A percentile compares a stretch with the other conserved stretches of the same genome.
Conservation (phyloP, 208 protist species). For the Leishmania amazonensis region DNA sequence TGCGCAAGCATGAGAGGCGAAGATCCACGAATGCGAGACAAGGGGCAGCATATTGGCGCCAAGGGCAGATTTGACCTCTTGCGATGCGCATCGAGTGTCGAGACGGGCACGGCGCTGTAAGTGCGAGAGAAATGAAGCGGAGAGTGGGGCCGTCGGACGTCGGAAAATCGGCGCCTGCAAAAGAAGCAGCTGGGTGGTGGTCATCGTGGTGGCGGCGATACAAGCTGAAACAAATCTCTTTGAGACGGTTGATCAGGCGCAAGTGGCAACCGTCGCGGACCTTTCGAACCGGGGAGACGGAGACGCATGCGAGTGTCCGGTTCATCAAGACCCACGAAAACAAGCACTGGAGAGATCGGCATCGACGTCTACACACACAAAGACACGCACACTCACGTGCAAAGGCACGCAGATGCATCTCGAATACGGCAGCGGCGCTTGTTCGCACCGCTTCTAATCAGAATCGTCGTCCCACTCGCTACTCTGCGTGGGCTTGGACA, state of each 20-base stretch:
- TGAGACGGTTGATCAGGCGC: neutral
- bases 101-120: neutral
- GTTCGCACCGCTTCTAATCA: slow-evolving; percentile 7
- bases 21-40: too few species aligned
- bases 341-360: neutral
- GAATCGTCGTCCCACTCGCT: slow-evolving; percentile 89
- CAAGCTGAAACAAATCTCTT: neutral
- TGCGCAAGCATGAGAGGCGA: neutral
- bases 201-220: neutral
- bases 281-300: neutral
- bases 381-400: neutral
- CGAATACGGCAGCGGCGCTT: neutral
- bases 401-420: neutral
- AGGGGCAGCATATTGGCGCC: neutral
- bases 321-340: neutral
- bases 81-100: neutral
- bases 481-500: slow-evolving; percentile 58
- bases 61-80: neutral
- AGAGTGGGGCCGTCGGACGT: neutral
- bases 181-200: neutral
- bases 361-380: neutral
- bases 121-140: neutral
- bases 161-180: too few species aligned
- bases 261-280: neutral
- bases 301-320: too few species aligned